Percentiles rank a stretch among this genome's conserved stretches.
Evolutionary conservation across 2,329 filamentous ascomycete species (phyloP).

Genomic region (Aspergillus proliferans): DNA sequence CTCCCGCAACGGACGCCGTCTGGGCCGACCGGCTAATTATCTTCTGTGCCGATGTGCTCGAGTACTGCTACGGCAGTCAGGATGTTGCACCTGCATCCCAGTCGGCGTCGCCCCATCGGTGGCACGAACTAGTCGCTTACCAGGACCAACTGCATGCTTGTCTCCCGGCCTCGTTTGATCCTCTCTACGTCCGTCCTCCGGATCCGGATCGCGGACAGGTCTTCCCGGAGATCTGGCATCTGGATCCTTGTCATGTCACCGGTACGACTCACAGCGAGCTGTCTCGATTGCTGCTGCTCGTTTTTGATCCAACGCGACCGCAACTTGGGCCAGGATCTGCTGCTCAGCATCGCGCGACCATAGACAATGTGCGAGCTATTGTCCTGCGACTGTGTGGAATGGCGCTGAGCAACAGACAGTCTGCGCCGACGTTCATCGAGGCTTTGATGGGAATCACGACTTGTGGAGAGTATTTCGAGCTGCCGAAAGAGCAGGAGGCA

Average conservation of each 20-base stretch:
- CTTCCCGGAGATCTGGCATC: conserved; percentile 56
- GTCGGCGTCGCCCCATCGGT: conserved; percentile 15
- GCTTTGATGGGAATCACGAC: conserved; percentile 25
- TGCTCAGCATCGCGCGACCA: conserved; percentile 9
- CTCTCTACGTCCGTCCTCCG: conserved; percentile 45
- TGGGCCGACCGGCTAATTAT: conserved; percentile 51
- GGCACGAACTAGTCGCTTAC: conserved; percentile 37
- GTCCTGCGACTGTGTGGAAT: conserved; percentile 54
- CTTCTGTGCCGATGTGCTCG: conserved; percentile 58
- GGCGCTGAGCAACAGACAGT: conserved; percentile 40
- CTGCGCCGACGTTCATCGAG: conserved; percentile 49
- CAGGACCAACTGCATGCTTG: conserved; percentile 43
- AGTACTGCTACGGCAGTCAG: conserved; percentile 52
- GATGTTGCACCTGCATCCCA: conserved; percentile 4
- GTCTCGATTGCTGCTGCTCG: conserved; percentile 51
- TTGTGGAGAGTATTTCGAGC: conserved; percentile 25
- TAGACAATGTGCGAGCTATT: conserved; percentile 30
- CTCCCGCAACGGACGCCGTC: conserved; percentile 26
- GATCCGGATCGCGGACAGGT: conserved; percentile 30
- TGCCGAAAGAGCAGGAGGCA: conserved; percentile 17
- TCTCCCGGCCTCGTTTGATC: conserved; percentile 50
- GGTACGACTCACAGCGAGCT: conserved; percentile 57
- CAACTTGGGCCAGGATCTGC: conserved; percentile 37
- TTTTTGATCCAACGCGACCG: conserved; percentile 51
- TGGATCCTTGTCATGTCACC: conserved; percentile 53